Evolutionary conservation across 768 basidiomycete species (phyloP), one percentile per base, ranked within the genome.

Genomic region (Pluteus cervinus): DNA sequence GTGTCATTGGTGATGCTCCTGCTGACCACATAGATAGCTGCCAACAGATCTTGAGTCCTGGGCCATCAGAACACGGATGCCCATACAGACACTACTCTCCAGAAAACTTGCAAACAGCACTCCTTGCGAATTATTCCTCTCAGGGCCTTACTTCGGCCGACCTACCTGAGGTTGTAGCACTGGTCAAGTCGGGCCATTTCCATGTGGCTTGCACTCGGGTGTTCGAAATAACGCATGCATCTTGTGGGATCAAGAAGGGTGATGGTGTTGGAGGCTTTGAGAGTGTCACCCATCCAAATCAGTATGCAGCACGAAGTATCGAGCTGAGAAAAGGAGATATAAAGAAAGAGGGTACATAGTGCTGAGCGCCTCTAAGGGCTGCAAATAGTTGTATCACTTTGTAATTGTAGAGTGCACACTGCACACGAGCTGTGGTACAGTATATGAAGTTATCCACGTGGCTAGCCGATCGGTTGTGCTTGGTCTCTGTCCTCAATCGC

Each of bases 131-230:
- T 41, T 81, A 88, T 58, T 74, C 76, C 11, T 63, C 69, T 4
- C 73, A 73, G 42, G 82, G 85, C 11, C 65, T 90, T 22, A 73
- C 73, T 4, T 62, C 75, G 4, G 58, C 67, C 1, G 89, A 97
- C 52, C 60, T 94, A 43, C 75, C 77, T 10, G 96, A 98, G 55
- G 76, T 98, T 41, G 74, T 89, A 68, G 68, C 68, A 33, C 76
- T 72, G 3, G 87, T 94, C 34, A 89, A 87, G 53, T 69, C 68
- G 12, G 66, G 72, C 3, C 91, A 94, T 55, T 94, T 81, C 57
- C 94, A 99, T 56, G 85, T 97, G 30, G 94, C 93, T 5, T 99
- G 96, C 62, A 98, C 96, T 7, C 75, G 93, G 16, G 90, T 98
- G 15, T 99, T 91, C 58, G 96, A 99, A 64, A 71, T 96, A 20